Evolutionary conservation across 169 alveolate species (phyloP).

Genomic region (Cryptosporidium baileyi): DNA sequence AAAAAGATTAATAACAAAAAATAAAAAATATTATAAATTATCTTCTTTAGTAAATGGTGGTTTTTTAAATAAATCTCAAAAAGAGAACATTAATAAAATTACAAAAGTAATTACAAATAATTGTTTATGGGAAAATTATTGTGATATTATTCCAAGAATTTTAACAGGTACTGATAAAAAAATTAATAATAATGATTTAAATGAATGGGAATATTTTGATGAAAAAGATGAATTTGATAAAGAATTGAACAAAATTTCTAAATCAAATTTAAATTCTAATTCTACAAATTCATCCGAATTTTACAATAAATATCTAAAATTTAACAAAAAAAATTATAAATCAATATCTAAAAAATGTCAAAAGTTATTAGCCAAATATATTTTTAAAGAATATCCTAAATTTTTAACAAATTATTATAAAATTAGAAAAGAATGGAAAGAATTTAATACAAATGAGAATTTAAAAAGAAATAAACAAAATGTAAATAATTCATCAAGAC

Average conservation of each 20-base stretch:
- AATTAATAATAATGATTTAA: not conserved
- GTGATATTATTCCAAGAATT: conserved; percentile 40
- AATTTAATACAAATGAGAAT: not conserved
- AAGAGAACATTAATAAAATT: conserved; percentile 23
- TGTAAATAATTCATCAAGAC: conserved; percentile 24
- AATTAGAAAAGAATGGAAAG: conserved; percentile 42
- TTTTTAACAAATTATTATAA: conserved; percentile 37
- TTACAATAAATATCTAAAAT: conserved; percentile 23
- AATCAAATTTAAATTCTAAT: not conserved
- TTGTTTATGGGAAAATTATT: conserved; percentile 43
- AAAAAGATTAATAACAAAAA: conserved; percentile 19
- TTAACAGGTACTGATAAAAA: conserved; percentile 42
- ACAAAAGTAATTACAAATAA: conserved; percentile 46
- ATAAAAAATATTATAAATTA: conserved; percentile 40
- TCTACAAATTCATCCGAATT: not conserved
- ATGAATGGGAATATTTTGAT: conserved; percentile 46
- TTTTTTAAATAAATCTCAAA: conserved; percentile 25
- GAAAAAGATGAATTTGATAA: conserved; percentile 15
- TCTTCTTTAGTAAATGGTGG: conserved; percentile 21
- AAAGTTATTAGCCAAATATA: conserved; percentile 55
- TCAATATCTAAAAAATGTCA: conserved; percentile 40
- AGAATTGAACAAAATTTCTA: not conserved
- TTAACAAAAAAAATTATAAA: conserved; percentile 22
- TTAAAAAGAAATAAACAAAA: conserved; percentile 22
- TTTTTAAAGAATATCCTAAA: conserved; percentile 52